phyloP scores from a whole-genome alignment of 768 basidiomycete genomes.

The Dendrothele bispora region DNA sequence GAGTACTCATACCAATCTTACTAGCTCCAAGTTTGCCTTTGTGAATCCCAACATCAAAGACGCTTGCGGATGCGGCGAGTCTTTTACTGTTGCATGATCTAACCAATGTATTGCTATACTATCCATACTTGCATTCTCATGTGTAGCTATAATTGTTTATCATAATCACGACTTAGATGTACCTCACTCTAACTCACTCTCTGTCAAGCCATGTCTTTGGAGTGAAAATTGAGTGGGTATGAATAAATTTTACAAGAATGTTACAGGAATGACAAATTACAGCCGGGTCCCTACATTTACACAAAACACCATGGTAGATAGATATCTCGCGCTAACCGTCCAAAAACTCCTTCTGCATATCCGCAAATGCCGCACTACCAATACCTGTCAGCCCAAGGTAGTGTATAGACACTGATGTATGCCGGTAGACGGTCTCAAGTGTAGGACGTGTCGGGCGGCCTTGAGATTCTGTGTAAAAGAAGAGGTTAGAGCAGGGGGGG shows the following conservation, averaged over 20 bases:
- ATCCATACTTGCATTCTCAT: background rate
- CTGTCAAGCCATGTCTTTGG: background rate
- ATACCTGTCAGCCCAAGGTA: conserved; percentile 72
- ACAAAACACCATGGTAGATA: conserved; percentile 4
- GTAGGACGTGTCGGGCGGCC: conserved; percentile 69
- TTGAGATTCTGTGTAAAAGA: conserved; percentile 61
- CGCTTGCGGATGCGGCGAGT: conserved; percentile 94
- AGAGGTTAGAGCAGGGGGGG: conserved; percentile 5
- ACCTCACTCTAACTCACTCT: background rate
- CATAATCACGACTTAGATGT: background rate
- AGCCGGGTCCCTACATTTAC: background rate
- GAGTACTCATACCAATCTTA: conserved; percentile 8
- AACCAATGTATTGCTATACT: background rate
- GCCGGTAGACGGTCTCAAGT: conserved; percentile 77
- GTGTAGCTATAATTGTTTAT: conserved; percentile 9
- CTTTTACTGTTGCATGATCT: conserved; percentile 65
- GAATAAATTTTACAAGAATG: background rate
- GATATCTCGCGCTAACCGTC: conserved; percentile 25
- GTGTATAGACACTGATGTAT: conserved; percentile 64
- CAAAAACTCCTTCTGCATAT: conserved; percentile 73
- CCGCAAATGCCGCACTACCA: conserved; percentile 80
- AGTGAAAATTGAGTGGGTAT: background rate
- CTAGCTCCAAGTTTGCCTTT: conserved; percentile 78
- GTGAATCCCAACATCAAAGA: conserved; percentile 94
- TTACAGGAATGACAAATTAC: background rate